Evolutionary conservation across 495 filamentous ascomycete species (phyloP), one percentile per base, ranked within the genome.

Genomic region (Collariella sp.): DNA sequence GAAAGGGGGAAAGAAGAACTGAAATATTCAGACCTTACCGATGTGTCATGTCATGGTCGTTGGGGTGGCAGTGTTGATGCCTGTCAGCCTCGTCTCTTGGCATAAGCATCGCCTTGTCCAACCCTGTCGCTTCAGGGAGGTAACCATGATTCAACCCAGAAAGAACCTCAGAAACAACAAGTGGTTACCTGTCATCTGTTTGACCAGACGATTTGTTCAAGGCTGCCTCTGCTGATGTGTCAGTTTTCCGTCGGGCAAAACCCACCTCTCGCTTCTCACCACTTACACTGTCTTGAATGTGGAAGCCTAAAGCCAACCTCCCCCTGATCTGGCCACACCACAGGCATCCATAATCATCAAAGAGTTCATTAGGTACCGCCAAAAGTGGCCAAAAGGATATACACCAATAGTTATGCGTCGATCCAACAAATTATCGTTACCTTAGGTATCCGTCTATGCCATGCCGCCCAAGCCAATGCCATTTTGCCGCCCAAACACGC

Each of bases 401-500:
- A 13, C 26, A 31, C 5, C 22, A 15, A 43, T 19, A 11, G 41
- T 18, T 7, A 45, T 20, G 29, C 48, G 29, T 15, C 2, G 18
- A 41, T 19, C 7, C 5, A 7, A 4, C 11, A 33, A 48, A 47
- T 23, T 6, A 31, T 22, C 36, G 24, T 16, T 23, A 23, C 1
- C 40, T 33, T 9, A 56, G 53, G 53, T 50, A 56, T 56, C 43
- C 36, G 15, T 47, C 44, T 58, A 58, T 50, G 49, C 36, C 55
- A 48, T 41, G 12, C 35, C 55, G n/a, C 49, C 57, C 41, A 54
- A n/a, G 18, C 13, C 40, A 34, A 54, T 35, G 11, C 33, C 49
- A 35, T 58, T 58, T 16, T 40, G 26, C 15, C 49, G 52, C 12
- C 75, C 74, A 7, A 75, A 62, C 44, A 76, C 55, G 45, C 80